Base-by-base conservation (phyloP, 116 monocot genomes). In the Zostera marina region DNA sequence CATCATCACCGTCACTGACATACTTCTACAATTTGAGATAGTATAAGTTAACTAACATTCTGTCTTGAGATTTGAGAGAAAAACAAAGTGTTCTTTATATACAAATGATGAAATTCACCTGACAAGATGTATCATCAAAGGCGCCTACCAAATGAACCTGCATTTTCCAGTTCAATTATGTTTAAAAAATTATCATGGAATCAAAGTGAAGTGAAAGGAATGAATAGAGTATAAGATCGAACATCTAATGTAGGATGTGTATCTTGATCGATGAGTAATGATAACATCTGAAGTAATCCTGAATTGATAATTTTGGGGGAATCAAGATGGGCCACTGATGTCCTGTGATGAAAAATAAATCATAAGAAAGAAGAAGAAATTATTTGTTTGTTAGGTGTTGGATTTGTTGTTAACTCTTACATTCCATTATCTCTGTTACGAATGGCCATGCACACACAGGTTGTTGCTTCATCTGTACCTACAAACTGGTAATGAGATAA, bases 391-490 rank as follows among this genome's bases (percentile, higher is more conserved):
- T n/a, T n/a, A n/a, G n/a, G 32, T 32, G 32, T 32, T 5, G 5
- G 32, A 32, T 32, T 32, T 32, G 32, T 32, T 32, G 32, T 32
- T 32, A 32, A 5, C 32, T 61, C 60, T 80, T 80, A 96, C 96
- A 85, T 75, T 80, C 89, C 85, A 85, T 52, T 89, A 0, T 72
- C 68, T 41, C 47, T 69, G 61, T 85, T 89, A 23, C 85, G 82
- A 56, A 96, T 89, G 15, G 78, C 85, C 53, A 96, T 74, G 49
- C 88, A 79, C 1, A 85, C 80, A 43, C 96, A 96, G 23, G 96
- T 96, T 16, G 96, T 96, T 40, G 82, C 85, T 70, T 96, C 96
- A 72, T 96, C 96, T 21, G 80, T 96, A 44, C 96, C 96, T 51
- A 76, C 78, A 47, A 76, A 66, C 96, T 96, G 67, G 55, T 6